Conservation (phyloP, 768 basidiomycete species). For the Phlegmacium glaucopus region DNA sequence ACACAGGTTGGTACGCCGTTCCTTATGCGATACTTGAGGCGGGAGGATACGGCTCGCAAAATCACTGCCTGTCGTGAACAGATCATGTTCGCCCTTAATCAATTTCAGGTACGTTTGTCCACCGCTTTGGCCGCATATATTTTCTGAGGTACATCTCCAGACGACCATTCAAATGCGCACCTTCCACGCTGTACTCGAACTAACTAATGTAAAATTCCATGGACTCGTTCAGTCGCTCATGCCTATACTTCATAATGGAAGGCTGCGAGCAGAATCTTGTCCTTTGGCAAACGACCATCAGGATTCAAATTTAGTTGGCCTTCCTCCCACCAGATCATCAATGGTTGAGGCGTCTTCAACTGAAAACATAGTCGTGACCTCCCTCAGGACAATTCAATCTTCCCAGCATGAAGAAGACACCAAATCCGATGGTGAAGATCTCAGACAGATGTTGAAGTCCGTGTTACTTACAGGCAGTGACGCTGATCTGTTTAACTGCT, state of each 20-base stretch:
- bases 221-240: no score
- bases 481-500: constrained; percentile 49
- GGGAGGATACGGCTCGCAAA: constrained; percentile 48
- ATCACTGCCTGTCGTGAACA: constrained; percentile 50
- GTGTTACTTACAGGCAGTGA: constrained; percentile 56
- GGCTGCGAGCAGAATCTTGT: background rate
- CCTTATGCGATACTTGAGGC: constrained; percentile 63
- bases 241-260: constrained; percentile 9
- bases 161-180: constrained; percentile 24
- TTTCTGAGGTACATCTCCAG: constrained; percentile 1
- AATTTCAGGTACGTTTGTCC: constrained; percentile 12
- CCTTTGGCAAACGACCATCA: no score
- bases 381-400: constrained; percentile 19
- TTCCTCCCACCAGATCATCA: no score
- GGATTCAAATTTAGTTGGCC: no score
- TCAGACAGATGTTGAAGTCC: constrained; percentile 48
- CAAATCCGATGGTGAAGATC: constrained; percentile 50
- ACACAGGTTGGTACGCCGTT: constrained; percentile 59
- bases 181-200: constrained; percentile 18
- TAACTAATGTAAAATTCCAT: constrained; percentile 7
- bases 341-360: background rate
- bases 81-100: constrained; percentile 50
- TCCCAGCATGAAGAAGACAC: constrained; percentile 34
- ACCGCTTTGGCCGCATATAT: background rate
- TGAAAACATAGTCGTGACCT: constrained; percentile 5